phyloP scores from a whole-genome alignment of 306 rosid genomes.

The Vigna angularis region DNA sequence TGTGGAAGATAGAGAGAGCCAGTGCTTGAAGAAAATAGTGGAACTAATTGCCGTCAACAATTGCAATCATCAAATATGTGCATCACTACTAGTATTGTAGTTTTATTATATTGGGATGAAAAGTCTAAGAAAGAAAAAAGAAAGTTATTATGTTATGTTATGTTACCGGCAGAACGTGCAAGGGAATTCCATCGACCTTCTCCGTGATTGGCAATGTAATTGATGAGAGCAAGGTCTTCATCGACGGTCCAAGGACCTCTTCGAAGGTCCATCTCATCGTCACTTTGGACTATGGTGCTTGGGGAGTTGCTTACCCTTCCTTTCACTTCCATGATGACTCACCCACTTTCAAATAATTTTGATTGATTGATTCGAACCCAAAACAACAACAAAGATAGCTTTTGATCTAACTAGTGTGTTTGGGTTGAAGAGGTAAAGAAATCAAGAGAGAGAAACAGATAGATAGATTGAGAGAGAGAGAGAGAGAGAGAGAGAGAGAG shows the following conservation, averaged over 20 bases:
- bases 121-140: not conserved
- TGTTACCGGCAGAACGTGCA: conserved; percentile 69
- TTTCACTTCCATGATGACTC: conserved; percentile 66
- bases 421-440: conserved; percentile 21
- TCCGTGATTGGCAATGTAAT: conserved; percentile 90
- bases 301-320: conserved; percentile 45
- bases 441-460: conserved; percentile 15
- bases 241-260: conserved; percentile 95
- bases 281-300: conserved; percentile 41
- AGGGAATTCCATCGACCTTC: conserved; percentile 97
- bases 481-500: conserved; percentile 36
- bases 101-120: not conserved
- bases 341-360: conserved; percentile 18
- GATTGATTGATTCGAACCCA: conserved; percentile 36
- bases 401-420: conserved; percentile 26
- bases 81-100: not conserved
- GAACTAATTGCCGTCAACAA: not conserved
- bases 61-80: conserved; percentile 32
- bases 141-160: not conserved
- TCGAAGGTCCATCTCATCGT: conserved; percentile 66
- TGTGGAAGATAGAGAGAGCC: not conserved
- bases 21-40: conserved; percentile 37
- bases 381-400: conserved; percentile 19
- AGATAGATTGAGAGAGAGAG: not conserved
- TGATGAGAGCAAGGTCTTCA: conserved; percentile 81